Evolutionary conservation across 208 protist species (phyloP).

Genomic region (Angomonas ambiguus): DNA sequence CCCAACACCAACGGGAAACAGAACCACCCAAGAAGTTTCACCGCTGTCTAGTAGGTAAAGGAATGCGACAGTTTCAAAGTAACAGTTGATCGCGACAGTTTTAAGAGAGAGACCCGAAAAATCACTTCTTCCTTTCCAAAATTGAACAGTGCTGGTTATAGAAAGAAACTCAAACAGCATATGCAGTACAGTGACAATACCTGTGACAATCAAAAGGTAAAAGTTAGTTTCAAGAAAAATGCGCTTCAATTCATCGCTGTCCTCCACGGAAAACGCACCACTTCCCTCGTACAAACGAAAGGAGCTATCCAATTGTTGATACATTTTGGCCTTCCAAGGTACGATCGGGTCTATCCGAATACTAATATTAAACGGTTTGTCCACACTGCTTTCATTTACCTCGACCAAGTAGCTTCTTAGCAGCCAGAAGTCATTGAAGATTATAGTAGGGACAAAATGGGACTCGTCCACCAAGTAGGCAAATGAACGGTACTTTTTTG

Average conservation of each 20-base stretch:
- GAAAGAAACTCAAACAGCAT: slow-evolving; percentile 98
- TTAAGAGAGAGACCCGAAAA: slow-evolving; percentile 95
- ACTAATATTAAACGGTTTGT: slow-evolving; percentile 39
- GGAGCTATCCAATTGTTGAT: slow-evolving; percentile 77
- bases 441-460: slow-evolving; percentile 86
- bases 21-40: slow-evolving; percentile 91
- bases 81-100: slow-evolving; percentile 92
- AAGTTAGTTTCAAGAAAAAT: slow-evolving; percentile 97
- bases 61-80: slow-evolving; percentile 95
- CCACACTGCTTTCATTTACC: slow-evolving; percentile 77
- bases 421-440: slow-evolving; percentile 95
- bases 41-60: slow-evolving; percentile 97
- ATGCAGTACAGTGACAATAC: slow-evolving; percentile 95
- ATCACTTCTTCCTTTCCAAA: slow-evolving; percentile 87
- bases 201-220: slow-evolving; percentile 91
- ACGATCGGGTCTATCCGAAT: slow-evolving; percentile 41
- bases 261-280: slow-evolving; percentile 41
- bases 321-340: slow-evolving; percentile 68
- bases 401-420: slow-evolving; percentile 73
- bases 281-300: slow-evolving; percentile 65
- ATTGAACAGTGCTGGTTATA: slow-evolving; percentile 96
- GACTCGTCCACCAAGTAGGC: slow-evolving; percentile 25
- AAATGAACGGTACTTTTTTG: slow-evolving; percentile 33
- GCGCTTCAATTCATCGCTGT: slow-evolving; percentile 82
- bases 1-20: slow-evolving; percentile 83